Conservation (phyloP, 495 filamentous ascomycete genomes). For the Lindgomyces ingoldianus region DNA sequence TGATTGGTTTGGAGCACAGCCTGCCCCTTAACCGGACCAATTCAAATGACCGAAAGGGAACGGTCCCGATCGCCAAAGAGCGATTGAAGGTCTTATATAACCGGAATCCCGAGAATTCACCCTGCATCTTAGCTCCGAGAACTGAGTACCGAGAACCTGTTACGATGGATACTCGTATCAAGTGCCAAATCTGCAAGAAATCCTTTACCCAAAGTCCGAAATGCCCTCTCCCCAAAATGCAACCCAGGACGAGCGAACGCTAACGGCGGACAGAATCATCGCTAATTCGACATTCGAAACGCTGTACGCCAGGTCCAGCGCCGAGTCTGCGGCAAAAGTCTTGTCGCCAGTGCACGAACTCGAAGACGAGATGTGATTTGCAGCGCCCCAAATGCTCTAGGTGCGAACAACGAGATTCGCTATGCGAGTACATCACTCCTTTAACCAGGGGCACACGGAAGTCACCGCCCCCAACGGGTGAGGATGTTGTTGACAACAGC, state of each 20-base stretch:
- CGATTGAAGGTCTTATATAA: neutral
- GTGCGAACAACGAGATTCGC: constrained; percentile 40
- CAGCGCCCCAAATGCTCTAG: constrained; percentile 46
- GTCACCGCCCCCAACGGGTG: neutral
- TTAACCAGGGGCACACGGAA: constrained; percentile 25
- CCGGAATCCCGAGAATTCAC: neutral
- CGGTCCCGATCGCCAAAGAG: neutral
- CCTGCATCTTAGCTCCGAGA: too few species aligned
- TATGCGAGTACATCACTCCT: constrained; percentile 42
- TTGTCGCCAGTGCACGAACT: constrained; percentile 45
- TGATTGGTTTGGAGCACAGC: neutral
- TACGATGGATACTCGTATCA: constrained; percentile 17
- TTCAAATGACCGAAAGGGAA: neutral
- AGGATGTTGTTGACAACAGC: neutral
- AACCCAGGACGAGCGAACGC: neutral
- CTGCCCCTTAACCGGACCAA: neutral
- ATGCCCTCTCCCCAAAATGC: neutral
- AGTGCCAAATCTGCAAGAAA: constrained; percentile 30
- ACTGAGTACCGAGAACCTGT: neutral
- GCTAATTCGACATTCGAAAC: constrained; percentile 41
- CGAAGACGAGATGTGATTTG: constrained; percentile 48
- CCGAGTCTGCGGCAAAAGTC: constrained; percentile 41
- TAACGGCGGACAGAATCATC: constrained; percentile 39
- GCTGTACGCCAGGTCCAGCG: constrained; percentile 29
- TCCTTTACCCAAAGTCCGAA: constrained; percentile 32